Conservation (phyloP, 805 yeast species). For the Komagataella pseudopastoris region DNA sequence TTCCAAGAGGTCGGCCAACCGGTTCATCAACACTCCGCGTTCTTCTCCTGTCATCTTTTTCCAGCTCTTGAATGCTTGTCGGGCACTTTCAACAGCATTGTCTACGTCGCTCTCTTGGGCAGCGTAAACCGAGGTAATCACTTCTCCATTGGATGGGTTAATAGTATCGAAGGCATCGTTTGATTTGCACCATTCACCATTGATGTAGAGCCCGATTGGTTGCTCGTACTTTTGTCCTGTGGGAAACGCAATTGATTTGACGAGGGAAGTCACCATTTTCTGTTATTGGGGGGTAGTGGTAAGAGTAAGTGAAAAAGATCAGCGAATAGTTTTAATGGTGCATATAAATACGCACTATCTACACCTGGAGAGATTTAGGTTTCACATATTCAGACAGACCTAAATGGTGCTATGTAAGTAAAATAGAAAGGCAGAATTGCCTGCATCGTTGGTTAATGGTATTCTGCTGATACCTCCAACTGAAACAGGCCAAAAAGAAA, state of each 20-base stretch:
- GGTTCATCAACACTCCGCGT: slow-evolving; percentile 25
- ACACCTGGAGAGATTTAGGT: not conserved
- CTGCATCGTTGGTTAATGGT: too few relatives aligned
- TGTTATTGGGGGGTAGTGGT: not conserved
- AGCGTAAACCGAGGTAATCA: slow-evolving; percentile 30
- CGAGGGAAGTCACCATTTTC: not conserved
- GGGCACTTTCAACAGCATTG: slow-evolving; percentile 35
- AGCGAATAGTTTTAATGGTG: not conserved
- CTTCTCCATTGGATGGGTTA: slow-evolving; percentile 36
- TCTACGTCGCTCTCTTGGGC: slow-evolving; percentile 35
- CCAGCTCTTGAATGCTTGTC: slow-evolving; percentile 33
- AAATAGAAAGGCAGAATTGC: not conserved
- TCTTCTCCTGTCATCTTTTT: slow-evolving; percentile 26
- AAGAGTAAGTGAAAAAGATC: not conserved
- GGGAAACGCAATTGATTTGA: slow-evolving; percentile 16
- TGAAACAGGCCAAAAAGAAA: too few relatives aligned
- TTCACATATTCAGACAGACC: not conserved
- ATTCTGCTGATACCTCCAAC: too few relatives aligned
- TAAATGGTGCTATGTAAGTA: not conserved
- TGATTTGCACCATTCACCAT: slow-evolving; percentile 35
- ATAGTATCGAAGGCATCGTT: slow-evolving; percentile 24
- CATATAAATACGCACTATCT: not conserved
- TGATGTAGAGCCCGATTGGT: slow-evolving; percentile 52
- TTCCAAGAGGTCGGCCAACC: slow-evolving; percentile 38
- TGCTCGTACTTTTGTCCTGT: slow-evolving; percentile 35